Conservation (phyloP, 2,329 filamentous ascomycete genomes). For the Colletotrichum cereale region DNA sequence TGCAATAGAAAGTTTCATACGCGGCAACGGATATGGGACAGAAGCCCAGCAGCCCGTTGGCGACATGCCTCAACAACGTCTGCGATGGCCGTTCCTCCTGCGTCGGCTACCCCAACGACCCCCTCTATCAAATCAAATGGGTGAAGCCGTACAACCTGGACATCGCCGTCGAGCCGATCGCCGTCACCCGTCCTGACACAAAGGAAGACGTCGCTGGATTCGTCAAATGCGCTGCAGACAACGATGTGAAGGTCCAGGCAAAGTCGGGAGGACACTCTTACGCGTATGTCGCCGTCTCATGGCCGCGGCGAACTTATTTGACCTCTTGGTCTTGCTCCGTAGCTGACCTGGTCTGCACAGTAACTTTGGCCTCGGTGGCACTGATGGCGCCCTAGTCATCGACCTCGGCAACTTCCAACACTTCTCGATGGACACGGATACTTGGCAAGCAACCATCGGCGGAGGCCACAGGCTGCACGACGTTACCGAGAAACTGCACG, state of each 20-base stretch:
- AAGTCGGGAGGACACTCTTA: slow-evolving; percentile 76
- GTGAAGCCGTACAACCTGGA: slow-evolving; percentile 67
- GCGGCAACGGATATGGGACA: slow-evolving; percentile 55
- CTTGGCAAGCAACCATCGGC: slow-evolving; percentile 68
- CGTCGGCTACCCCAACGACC: slow-evolving; percentile 59
- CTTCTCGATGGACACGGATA: slow-evolving; percentile 65
- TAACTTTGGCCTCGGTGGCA: slow-evolving; percentile 61
- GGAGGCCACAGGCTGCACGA: slow-evolving; percentile 65
- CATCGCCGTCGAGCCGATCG: slow-evolving; percentile 62
- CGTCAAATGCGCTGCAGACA: slow-evolving; percentile 67
- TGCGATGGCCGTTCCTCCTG: slow-evolving; percentile 60
- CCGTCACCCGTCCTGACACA: slow-evolving; percentile 67
- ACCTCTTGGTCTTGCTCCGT: not conserved
- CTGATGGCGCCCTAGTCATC: slow-evolving; percentile 64
- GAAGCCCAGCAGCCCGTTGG: slow-evolving; percentile 54
- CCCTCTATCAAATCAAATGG: slow-evolving; percentile 62
- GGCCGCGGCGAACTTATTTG: not conserved
- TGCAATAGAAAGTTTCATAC: not conserved
- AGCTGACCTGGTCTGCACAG: slow-evolving; percentile 41
- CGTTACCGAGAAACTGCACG: slow-evolving; percentile 62
- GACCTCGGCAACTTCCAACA: slow-evolving; percentile 66
- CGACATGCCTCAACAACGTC: slow-evolving; percentile 60
- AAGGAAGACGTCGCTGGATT: slow-evolving; percentile 67
- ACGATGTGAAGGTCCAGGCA: slow-evolving; percentile 68
- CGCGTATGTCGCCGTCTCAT: slow-evolving; percentile 54